Evolutionary conservation across 805 yeast species (phyloP).

Genomic region (Saccharomyces paradoxus): DNA sequence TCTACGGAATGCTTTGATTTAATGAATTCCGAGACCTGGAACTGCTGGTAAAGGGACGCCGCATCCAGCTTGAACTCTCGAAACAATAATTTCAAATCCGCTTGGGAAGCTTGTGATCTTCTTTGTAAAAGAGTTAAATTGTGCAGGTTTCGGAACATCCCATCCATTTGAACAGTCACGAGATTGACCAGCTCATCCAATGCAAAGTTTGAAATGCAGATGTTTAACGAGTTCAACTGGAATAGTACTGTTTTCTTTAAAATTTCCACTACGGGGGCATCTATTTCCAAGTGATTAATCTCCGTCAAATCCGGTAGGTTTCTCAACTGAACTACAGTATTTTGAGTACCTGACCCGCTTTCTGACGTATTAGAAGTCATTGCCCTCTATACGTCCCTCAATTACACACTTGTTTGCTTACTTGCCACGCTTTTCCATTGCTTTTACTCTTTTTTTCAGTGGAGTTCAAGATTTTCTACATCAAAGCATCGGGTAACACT

Average conservation of each 20-base stretch:
- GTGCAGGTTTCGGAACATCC: constrained; percentile 37
- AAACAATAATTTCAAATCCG: constrained; percentile 42
- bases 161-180: constrained; percentile 31
- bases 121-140: constrained; percentile 52
- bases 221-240: constrained; percentile 30
- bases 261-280: constrained; percentile 14
- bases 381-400: neutral
- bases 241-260: constrained; percentile 32
- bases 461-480: neutral
- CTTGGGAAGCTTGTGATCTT: constrained; percentile 44
- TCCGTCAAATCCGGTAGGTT: neutral
- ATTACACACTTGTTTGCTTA: neutral
- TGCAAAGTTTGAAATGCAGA: constrained; percentile 29
- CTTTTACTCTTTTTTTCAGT: neutral
- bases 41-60: constrained; percentile 35
- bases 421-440: neutral
- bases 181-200: constrained; percentile 33
- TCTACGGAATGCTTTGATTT: constrained; percentile 6
- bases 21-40: constrained; percentile 18
- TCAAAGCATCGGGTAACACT: neutral
- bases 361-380: neutral
- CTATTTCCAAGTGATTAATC: constrained; percentile 7
- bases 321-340: neutral
- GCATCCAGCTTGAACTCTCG: constrained; percentile 36
- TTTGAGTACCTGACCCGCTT: neutral